Base-by-base conservation (phyloP, 2,329 filamentous ascomycete genomes). In the Lecanicillium sp. region DNA sequence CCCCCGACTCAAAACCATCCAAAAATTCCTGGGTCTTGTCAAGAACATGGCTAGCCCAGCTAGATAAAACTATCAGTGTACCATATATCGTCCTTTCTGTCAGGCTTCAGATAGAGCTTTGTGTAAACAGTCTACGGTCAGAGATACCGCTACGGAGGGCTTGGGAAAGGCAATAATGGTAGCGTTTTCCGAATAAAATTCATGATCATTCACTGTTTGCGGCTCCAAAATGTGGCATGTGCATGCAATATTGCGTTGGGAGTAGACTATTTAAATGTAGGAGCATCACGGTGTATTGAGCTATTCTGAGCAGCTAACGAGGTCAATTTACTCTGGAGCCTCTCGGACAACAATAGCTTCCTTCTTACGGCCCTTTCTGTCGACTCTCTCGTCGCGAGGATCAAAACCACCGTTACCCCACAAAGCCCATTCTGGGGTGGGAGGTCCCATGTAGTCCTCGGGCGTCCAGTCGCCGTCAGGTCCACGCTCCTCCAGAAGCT, bases 341-440 rank as follows among this genome's bases (percentile, higher is more conserved):
- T 59, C 53, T 9, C 56, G 52, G 15, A 57, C 41, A n/a, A 59
- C 56, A 14, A 51, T 56, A 35, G 49, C 52, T 46, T 69, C 72
- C 44, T 77, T 74, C 47, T 76, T 77, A 52, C 81, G 79, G 2
- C 89, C 88, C 64, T 95, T 96, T 49, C 83, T 76, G 59, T 90
- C 85, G 8, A 96, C 88, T 46, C 90, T 74, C 59, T 84, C 77
- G 61, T 97, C 92, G 35, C 85, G 73, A 1, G 90, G 90, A 64
- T 97, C 87, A 58, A 97, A 97, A 0, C 90, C 92, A 2, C 90
- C 90, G 48, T 89, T 86, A 0, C 90, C 92, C 87, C 88, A 97
- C 14, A 83, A 78, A 9, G 90, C 90, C 92, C 90, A 97, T 56
- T 95, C 87, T 1, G 88, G 86, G 28, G 88, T 97, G 49, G 84